phyloP scores from a whole-genome alignment of 257 asterid species.

The Solanum phureja region DNA sequence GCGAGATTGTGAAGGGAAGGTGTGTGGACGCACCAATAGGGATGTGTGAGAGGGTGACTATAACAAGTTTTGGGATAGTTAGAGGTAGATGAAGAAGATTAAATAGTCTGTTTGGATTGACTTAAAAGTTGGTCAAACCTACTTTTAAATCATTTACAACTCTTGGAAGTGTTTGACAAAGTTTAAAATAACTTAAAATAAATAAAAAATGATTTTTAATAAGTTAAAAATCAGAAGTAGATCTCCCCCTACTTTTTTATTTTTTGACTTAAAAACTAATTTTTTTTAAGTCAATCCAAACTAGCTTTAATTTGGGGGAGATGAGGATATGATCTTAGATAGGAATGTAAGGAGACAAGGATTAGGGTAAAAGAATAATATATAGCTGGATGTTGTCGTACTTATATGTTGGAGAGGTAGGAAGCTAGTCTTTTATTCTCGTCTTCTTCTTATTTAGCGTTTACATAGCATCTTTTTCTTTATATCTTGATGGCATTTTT shows the following conservation, averaged over 20 bases:
- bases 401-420: background rate
- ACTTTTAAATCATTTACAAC: too few species aligned
- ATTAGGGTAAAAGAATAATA: background rate
- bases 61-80: background rate
- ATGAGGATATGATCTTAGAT: background rate
- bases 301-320: background rate
- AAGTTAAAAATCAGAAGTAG: too few species aligned
- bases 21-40: background rate
- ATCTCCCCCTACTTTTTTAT: too few species aligned
- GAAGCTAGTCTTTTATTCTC: background rate
- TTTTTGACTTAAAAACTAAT: too few species aligned
- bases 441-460: background rate
- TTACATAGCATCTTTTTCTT: background rate
- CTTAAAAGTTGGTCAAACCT: too few species aligned
- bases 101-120: too few species aligned
- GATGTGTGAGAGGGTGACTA: background rate
- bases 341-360: too few species aligned
- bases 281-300: too few species aligned
- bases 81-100: background rate
- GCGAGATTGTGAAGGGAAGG: background rate
- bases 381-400: rapidly evolving
- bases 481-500: background rate
- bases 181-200: too few species aligned
- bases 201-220: too few species aligned
- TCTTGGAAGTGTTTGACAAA: too few species aligned